Base-by-base conservation (phyloP, 2,329 filamentous ascomycete genomes). In the Escovopsis sp. region DNA sequence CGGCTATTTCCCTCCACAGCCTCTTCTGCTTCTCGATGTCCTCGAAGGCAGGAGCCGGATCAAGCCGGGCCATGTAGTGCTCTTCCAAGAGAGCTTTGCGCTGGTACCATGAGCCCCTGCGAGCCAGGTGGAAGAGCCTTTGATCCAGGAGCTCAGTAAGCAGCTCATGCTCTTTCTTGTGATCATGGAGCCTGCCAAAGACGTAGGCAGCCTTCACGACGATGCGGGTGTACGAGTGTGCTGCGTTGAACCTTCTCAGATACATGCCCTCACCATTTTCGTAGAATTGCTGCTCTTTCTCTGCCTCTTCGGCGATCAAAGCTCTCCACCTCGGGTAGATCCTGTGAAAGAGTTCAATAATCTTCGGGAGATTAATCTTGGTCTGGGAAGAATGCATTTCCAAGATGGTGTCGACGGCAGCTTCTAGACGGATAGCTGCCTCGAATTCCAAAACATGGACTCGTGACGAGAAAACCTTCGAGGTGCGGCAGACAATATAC, bases 81-180 rank as follows among this genome's bases (percentile, higher is more conserved):
- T 98, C 91, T 64, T 98, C 91, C 2, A 98, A 62, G 1, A 98
- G 66, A 1, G 89, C 91, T 61, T 93, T 94, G 18, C 91, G 83
- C 56, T 95, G 88, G 57, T 96, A 96, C 91, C 91, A 98, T 1
- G 80, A 77, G 0, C 91, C 91, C 36, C 91, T 76, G 26, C 88
- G 75, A 2, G 87, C 77, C 36, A 83, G 71, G 53, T 96, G 88
- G 53, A 96, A 96, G 0, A 95, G 70, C 4, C 74, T 74, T 56
- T 98, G 91, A 4, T 65, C 64, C 0, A 98, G 74, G 4, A 98
- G 71, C 53, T 91, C 84, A 0, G 63, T 69, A 1, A 94, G 64
- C 1, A 94, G 64, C 3, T 70, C 64, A 55, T 95, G 79, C 55
- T 98, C 91, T 26, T 76, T 74, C 43, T 69, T 68, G 57, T 96